Base-by-base conservation (phyloP, 805 yeast genomes). In the Metschnikowia cerradonensis region DNA sequence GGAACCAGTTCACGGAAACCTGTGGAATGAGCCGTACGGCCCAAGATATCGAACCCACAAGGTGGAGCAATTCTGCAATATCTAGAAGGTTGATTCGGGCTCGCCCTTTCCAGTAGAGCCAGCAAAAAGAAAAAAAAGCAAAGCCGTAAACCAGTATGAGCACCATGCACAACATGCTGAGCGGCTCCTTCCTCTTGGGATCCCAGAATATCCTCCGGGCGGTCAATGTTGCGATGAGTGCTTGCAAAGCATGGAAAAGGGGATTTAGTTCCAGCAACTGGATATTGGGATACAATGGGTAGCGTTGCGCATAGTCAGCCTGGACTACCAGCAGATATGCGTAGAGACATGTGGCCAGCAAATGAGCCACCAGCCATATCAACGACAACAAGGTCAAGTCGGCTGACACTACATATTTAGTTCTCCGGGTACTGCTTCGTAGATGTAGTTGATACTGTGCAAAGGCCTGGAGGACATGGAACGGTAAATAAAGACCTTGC, bases 1-100 rank as follows among this genome's bases (percentile, higher is more conserved):
- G 40, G 17, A 57, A 57, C 59, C 59, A 56, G 41, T 53, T 52
- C 15, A 50, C 48, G 11, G 59, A 54, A n/a, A 51, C 36, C 41
- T 54, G 58, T 7, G 58, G 56, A 13, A 56, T 44, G 40, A 57
- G 53, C 37, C 56, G 41, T 31, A 44, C 42, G 19, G 57, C 50
- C 43, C 51, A 45, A 1, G 55, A 42, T 11, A 54, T 30, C 20
- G 47, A 26, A 6, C 58, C 57, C 10, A 57, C 42, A 19, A 45
- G 42, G 34, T 52, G 50, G 14, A 56, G 49, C 14, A 48, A 47
- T 37, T 56, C 56, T 3, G 60, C 60, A 20, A 57, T 13, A 15
- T 57, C 60, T 4, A 57, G 48, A 20, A 40, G 38, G 22, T 52
- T 56, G 14, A 57, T 50, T 11, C 53, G 53, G 22, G 58, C 56